Evolutionary conservation across 75 land plant species (phyloP), one percentile per base, ranked within the genome.

Genomic region (Cupressus sempervirens): DNA sequence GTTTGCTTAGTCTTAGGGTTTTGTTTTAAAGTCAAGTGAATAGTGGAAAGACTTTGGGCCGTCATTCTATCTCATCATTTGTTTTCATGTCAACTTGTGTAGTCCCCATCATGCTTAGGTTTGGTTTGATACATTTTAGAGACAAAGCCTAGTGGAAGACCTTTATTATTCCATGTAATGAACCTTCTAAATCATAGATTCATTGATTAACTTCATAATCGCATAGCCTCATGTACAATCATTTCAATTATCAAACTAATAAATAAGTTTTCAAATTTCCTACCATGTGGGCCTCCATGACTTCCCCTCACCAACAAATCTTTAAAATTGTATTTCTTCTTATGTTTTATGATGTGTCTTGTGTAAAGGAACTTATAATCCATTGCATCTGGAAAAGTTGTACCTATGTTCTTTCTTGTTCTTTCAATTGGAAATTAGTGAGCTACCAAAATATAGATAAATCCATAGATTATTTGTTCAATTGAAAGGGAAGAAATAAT

Each of bases 111-210:
- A 32, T 70, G 74, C 34, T 68, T 29, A 26, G 29, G 9, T 70
- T 70, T 70, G 74, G 35, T 70, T 70, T 32, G 35, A 62, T 70
- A 70, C 32, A 70, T 11, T 32, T 30, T 10, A 32, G 32, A 11
- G 74, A 70, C 74, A 70, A 70, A 32, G 2, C 74, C 74, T 70
- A 70, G 74, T 70, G 74, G 74, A 70, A 9, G 74, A 70, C 74
- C 74, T 70, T 68, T 26, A 18, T 23, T 62, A 62, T 20, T 56
- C 32, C 72, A 68, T 70, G 74, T 70, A 70, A 70, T 70, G 35
- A 70, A 70, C 34, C n/a, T 62, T 20, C 26, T 62, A 62, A 62
- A 62, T 62, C n/a, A 62, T 62, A 62, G 26, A 7, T 62, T 62
- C 67, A 62, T 62, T 62, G n/a, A 20, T 62, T 23, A 23, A 62